phyloP scores from a whole-genome alignment of 495 filamentous ascomycete species.

The Lophiostoma macrostomum region DNA sequence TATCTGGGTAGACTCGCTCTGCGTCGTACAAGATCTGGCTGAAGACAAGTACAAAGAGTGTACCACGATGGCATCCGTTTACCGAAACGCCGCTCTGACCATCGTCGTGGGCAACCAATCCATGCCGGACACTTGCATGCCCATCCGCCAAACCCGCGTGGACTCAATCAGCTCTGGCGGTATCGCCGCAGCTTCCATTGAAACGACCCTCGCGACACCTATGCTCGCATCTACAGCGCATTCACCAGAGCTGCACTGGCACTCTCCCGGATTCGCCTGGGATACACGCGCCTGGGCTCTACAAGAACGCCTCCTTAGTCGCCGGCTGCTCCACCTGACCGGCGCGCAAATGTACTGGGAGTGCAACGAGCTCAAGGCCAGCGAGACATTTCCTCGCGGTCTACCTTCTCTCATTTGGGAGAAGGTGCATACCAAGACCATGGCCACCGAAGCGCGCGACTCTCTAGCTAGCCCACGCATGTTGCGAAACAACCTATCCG shows the following conservation, averaged over 20 bases:
- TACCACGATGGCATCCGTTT: slow-evolving; percentile 20
- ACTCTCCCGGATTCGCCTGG: slow-evolving; percentile 10
- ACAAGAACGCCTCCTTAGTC: slow-evolving; percentile 30
- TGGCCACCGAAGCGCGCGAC: not conserved
- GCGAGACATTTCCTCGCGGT: slow-evolving; percentile 29
- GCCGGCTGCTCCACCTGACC: slow-evolving; percentile 17
- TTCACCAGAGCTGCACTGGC: not conserved
- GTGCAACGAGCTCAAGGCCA: slow-evolving; percentile 30
- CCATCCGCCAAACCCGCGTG: too few relatives aligned
- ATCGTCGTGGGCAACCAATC: slow-evolving; percentile 12
- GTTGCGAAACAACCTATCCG: too few relatives aligned
- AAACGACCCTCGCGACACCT: not conserved
- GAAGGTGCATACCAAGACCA: slow-evolving; percentile 24
- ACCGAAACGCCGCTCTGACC: slow-evolving; percentile 29
- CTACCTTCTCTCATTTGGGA: slow-evolving; percentile 32
- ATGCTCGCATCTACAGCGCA: not conserved
- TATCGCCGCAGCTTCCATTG: too few relatives aligned
- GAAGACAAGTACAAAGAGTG: slow-evolving; percentile 23
- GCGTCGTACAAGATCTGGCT: slow-evolving; percentile 28
- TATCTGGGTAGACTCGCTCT: slow-evolving; percentile 33
- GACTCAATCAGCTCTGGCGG: too few relatives aligned
- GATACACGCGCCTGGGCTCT: slow-evolving; percentile 29
- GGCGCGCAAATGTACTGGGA: slow-evolving; percentile 33
- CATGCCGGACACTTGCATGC: too few relatives aligned
- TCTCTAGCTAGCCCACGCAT: too few relatives aligned